A percentile compares a stretch with the other conserved stretches of the same genome.
Conservation (phyloP, 345 rosid genomes). For the Geranium brycei region DNA sequence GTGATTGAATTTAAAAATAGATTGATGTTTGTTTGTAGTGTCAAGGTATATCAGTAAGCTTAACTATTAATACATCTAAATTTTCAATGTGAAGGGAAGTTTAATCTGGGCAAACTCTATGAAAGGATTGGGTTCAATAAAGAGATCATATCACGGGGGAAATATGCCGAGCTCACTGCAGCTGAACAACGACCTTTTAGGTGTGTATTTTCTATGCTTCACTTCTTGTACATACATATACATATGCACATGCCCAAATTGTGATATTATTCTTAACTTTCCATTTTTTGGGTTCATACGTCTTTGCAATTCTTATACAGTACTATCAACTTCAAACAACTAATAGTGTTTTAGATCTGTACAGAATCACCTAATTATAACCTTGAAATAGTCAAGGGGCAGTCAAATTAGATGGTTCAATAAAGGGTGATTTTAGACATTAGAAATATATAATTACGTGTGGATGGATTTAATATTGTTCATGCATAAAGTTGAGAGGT, state of each 20-base stretch:
- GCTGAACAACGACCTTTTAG: slow-evolving; percentile 86
- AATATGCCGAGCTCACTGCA: slow-evolving; percentile 72
- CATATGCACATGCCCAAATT: neutral
- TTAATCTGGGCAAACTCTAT: slow-evolving; percentile 69
- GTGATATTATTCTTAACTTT: neutral
- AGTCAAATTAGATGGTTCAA: too few relatives aligned
- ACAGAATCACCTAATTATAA: neutral
- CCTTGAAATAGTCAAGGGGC: neutral
- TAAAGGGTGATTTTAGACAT: neutral
- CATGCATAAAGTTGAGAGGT: neutral
- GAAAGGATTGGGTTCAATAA: slow-evolving; percentile 86
- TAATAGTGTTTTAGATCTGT: neutral
- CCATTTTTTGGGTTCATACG: neutral
- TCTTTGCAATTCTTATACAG: neutral
- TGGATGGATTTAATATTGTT: neutral
- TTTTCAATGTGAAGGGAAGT: slow-evolving; percentile 38
- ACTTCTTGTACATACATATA: neutral
- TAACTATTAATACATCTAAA: neutral
- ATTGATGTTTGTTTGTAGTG: neutral
- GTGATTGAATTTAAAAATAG: neutral
- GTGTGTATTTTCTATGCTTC: slow-evolving; percentile 22
- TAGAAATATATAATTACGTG: too few relatives aligned
- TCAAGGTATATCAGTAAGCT: neutral
- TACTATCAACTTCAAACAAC: neutral
- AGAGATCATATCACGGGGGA: slow-evolving; percentile 88